Evolutionary conservation across 345 rosid species (phyloP), one percentile per base, ranked within the genome.

Genomic region (Syzygium oleosum): DNA sequence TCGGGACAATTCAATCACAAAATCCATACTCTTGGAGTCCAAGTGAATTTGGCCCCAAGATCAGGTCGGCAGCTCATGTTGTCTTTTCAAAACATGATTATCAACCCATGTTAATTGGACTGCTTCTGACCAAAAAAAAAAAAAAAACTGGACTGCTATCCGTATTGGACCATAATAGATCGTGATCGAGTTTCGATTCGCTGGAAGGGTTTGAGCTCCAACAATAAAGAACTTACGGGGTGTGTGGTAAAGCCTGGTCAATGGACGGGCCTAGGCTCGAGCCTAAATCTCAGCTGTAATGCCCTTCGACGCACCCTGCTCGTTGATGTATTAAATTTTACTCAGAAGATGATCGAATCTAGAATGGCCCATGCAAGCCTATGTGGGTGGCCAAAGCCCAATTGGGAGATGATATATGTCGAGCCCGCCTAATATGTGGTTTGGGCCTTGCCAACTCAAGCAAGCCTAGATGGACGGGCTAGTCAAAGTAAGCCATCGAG

Each of bases 381-480:
- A 59, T 5, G 65, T 59, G 65, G 65, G 61, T 1, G 8, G 31
- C 31, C 27, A 27, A n/a, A 59, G 31, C 29, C 31, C 25, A 25
- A 27, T 59, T 5, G 0, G 0, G 65, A 59, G 16, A 59, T 59
- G 7, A 0, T 3, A 2, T 5, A n/a, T 27, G 29, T 6, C 3
- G 27, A 5, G 65, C 65, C 31, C 0, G 0, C 31, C 65, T 27
- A 59, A 59, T 5, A 10, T 5, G 65, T 23, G 65, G 65, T 59
- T 59, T 6, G 2, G 46, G 46, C 46, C 46, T 43, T 43, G 46
- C 46, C 46, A 5, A 43, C 46, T 43, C 46, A 43, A 43, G 46
- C 46, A 43, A 43, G 46, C 7, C 46, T 43, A 43, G 46, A 43
- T 43, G 46, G 46, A 43, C 4, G 46, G 6, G 46, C 46, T 6